A percentile compares a stretch with the other conserved stretches of the same genome.
Evolutionary conservation across 805 yeast species (phyloP).

Genomic region (Kurtzmaniella fragi): DNA sequence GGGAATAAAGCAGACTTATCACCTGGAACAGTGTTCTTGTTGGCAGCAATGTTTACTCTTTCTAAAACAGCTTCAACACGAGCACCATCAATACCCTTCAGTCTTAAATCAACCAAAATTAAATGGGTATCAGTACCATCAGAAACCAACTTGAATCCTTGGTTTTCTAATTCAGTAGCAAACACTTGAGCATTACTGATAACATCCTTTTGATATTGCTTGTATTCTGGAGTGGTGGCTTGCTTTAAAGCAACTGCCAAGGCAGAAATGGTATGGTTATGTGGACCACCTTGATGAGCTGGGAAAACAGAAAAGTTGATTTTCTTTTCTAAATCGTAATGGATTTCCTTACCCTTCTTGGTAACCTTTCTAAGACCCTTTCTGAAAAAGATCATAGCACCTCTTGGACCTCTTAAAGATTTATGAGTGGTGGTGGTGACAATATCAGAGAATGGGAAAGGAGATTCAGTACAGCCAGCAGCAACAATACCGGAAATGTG

Average conservation of each 20-base stretch:
- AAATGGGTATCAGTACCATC: constrained; percentile 97
- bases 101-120: constrained; percentile 85
- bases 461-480: constrained; percentile 93
- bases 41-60: constrained; percentile 88
- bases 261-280: constrained; percentile 97
- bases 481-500: constrained; percentile 95
- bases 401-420: constrained; percentile 98
- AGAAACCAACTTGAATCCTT: constrained; percentile 80
- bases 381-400: constrained; percentile 99
- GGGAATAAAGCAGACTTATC: constrained; percentile 96
- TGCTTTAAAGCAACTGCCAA: constrained; percentile 95
- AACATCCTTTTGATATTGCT: constrained; percentile 84
- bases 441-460: constrained; percentile 94
- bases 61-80: constrained; percentile 95
- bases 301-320: constrained; percentile 99
- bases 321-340: constrained; percentile 88
- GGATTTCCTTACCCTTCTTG: constrained; percentile 88
- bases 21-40: constrained; percentile 97
- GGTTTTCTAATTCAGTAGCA: constrained; percentile 65
- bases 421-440: constrained; percentile 99
- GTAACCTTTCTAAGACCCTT: constrained; percentile 86
- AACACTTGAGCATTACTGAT: constrained; percentile 82
- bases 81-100: constrained; percentile 92
- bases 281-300: constrained; percentile 99
- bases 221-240: constrained; percentile 86